Percentiles rank a stretch among this genome's conserved stretches.
Conservation (phyloP, 805 yeast species). For the Zygotorulaspora chibaensis region DNA sequence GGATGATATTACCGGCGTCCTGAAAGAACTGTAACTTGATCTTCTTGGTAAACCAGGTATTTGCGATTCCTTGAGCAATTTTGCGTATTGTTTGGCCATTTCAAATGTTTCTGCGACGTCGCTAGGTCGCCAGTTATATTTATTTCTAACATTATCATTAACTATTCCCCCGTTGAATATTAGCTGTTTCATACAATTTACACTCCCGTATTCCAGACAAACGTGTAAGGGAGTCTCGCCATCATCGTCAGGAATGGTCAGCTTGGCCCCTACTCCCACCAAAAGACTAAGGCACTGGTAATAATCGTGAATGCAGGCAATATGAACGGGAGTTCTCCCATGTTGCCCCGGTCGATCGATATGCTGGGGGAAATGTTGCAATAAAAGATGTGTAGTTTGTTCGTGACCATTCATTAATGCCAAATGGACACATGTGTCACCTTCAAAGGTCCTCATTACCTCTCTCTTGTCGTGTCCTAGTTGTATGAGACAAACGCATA, state of each 20-base stretch:
- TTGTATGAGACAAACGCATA: conserved; percentile 56
- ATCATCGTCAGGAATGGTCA: conserved; percentile 62
- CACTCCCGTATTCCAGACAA: conserved; percentile 67
- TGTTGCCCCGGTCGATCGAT: conserved; percentile 45
- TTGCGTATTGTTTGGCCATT: conserved; percentile 41
- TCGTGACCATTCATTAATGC: conserved; percentile 61
- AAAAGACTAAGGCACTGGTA: conserved; percentile 60
- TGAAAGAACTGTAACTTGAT: conserved; percentile 21
- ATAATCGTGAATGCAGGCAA: conserved; percentile 57
- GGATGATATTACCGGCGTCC: conserved; percentile 26
- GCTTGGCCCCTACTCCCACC: conserved; percentile 71
- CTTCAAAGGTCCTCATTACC: conserved; percentile 48
- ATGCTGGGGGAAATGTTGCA: conserved; percentile 58
- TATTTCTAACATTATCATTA: conserved; percentile 47
- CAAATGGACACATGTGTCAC: conserved; percentile 65
- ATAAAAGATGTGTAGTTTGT: conserved; percentile 66
- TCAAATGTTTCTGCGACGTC: conserved; percentile 56
- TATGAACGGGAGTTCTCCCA: conserved; percentile 65
- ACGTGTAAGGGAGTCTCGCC: conserved; percentile 85
- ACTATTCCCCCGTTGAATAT: conserved; percentile 43
- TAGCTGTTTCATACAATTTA: conserved; percentile 52
- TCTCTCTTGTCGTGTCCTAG: conserved; percentile 54
- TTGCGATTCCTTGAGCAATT: conserved; percentile 24
- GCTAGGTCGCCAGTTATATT: conserved; percentile 59
- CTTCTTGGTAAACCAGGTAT: conserved; percentile 15